Base-by-base conservation (phyloP, 106 monocot species). In the Dioscorea zingiberensis region DNA sequence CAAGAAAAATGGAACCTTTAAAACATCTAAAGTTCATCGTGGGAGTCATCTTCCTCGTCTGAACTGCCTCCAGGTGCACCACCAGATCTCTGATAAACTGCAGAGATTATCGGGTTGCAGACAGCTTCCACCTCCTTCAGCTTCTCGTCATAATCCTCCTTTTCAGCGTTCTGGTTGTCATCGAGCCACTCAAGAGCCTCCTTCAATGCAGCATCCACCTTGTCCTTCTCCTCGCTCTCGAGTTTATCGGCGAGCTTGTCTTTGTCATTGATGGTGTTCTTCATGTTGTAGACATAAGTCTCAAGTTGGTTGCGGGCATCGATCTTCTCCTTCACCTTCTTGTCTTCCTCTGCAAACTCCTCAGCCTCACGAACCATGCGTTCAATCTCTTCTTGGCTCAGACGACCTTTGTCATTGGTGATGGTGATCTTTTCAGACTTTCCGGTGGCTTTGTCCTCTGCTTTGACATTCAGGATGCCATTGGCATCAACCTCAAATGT, bases 251-350 rank as follows among this genome's bases (percentile, higher is more conserved):
- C 81, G 2, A 81, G 76, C 49, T 81, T 81, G 71, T 81, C 81
- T 71, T 81, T 81, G 67, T 81, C 81, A 23, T 59, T 57, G 21
- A 81, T 54, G 10, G 70, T 71, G 81, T 81, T 76, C 81, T 81
- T 81, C 81, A 81, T 81, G 81, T 81, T 81, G 76, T 81, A 81
- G 19, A 81, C 59, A 25, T 81, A 81, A 4, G 81, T 81, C 67
- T 81, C 81, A 24, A 81, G 71, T 23, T 66, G 68, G 63, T 81
- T 81, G 5, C 81, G 76, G 58, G 81, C 81, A 44, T 81, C 81
- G 13, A 81, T 81, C 63, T 64, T 72, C 67, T 81, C 81, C 63
- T 81, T 81, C 44, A 81, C 18, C 72, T 77, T 81, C 76, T 81
- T 81, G 72, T 81, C 81, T 58, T 81, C 81, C 64, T 81, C 81